Percentiles rank a stretch among this genome's conserved stretches.
phyloP scores from a whole-genome alignment of 139 green algal species.

The Choricystis sp. region DNA sequence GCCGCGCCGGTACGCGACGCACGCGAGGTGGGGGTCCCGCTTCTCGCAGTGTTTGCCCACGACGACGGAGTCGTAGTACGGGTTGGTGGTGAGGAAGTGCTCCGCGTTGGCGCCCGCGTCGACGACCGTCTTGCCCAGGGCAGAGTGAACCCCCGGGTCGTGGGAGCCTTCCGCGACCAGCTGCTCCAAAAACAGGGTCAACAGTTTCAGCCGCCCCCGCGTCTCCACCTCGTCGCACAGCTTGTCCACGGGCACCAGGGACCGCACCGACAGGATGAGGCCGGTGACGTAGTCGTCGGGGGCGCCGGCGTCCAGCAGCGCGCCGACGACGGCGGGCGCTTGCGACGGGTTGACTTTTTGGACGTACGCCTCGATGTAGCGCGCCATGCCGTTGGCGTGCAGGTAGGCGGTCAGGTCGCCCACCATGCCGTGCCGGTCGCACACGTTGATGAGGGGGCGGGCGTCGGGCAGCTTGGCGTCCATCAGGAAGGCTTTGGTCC shows the following conservation, averaged over 20 bases:
- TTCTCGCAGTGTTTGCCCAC: slow-evolving; percentile 91
- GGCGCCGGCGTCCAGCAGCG: slow-evolving; percentile 88
- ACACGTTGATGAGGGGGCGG: slow-evolving; percentile 98
- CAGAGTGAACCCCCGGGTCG: slow-evolving; percentile 95
- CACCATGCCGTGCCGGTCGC: slow-evolving; percentile 93
- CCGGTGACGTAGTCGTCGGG: slow-evolving; percentile 92
- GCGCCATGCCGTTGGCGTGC: slow-evolving; percentile 74
- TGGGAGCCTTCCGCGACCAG: slow-evolving; percentile 78
- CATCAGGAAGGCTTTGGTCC: slow-evolving; percentile 92
- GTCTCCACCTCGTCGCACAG: slow-evolving; percentile 44
- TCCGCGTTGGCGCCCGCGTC: slow-evolving; percentile 81
- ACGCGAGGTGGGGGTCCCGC: slow-evolving; percentile 91
- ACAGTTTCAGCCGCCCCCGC: slow-evolving; percentile 84
- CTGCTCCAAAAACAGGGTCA: slow-evolving; percentile 95
- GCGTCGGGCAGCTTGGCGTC: slow-evolving; percentile 95
- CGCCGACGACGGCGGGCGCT: slow-evolving; percentile 72
- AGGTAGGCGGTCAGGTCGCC: slow-evolving; percentile 87
- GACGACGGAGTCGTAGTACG: slow-evolving; percentile 85
- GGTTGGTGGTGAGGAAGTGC: slow-evolving; percentile 99
- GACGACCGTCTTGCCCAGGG: slow-evolving; percentile 98
- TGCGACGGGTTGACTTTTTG: slow-evolving; percentile 83
- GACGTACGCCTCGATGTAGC: slow-evolving; percentile 99
- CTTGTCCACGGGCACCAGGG: slow-evolving; percentile 70
- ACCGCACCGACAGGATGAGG: slow-evolving; percentile 92
- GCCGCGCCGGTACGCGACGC: slow-evolving; percentile 91